phyloP scores from a whole-genome alignment of 139 green algal species.

The Ettlia oleoabundans region DNA sequence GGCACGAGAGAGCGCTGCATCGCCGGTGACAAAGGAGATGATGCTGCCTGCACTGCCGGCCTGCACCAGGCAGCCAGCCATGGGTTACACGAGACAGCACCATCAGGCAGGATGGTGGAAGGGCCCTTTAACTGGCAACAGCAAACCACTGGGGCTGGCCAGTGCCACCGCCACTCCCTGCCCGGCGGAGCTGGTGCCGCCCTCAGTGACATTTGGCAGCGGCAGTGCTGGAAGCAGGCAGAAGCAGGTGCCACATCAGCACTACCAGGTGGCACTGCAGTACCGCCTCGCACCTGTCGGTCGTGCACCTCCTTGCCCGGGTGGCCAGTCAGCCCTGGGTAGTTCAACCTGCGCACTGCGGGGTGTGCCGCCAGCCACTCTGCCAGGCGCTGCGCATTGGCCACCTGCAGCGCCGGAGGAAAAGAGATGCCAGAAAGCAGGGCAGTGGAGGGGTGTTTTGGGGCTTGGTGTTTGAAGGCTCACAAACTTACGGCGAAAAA shows the following conservation, averaged over 20 bases:
- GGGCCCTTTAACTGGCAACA: not conserved
- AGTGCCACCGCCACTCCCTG: too few species aligned
- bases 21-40: slow-evolving; percentile 86
- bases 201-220: too few species aligned
- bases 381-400: slow-evolving; percentile 66
- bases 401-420: not conserved
- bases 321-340: slow-evolving; percentile 75
- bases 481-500: too few species aligned
- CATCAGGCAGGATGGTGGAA: not conserved
- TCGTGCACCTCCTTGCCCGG: slow-evolving; percentile 67
- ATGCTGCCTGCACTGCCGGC: slow-evolving; percentile 74
- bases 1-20: slow-evolving; percentile 53
- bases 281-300: slow-evolving; percentile 20
- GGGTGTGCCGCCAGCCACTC: slow-evolving; percentile 86
- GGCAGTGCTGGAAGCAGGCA: too few species aligned
- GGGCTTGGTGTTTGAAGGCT: too few species aligned
- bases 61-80: slow-evolving; percentile 46
- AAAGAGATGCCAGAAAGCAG: not conserved
- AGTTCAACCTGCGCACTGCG: slow-evolving; percentile 89
- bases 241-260: not conserved
- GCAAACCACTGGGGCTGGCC: not conserved
- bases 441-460: slow-evolving; percentile 1
- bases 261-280: not conserved
- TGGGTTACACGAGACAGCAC: not conserved
- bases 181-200: too few species aligned